Evolutionary conservation across 352 stramenopile species (phyloP), one percentile per base, ranked within the genome.

Genomic region (Bremia lactucae): DNA sequence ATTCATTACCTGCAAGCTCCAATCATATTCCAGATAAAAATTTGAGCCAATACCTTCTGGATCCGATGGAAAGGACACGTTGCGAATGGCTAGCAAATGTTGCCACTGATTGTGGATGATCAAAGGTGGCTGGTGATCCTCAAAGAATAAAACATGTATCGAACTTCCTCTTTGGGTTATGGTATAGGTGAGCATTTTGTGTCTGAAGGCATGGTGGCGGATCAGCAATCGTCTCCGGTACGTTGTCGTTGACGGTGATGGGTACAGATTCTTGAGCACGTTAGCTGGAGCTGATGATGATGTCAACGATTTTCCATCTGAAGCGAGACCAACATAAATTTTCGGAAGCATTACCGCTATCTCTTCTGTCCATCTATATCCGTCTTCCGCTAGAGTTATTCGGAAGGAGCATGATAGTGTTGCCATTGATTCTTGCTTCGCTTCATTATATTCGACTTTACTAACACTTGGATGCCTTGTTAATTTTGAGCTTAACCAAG

Each of bases 21-120:
- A 91, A 41, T 91, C 79, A 41, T 87, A 91, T 37, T 84, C 74
- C 46, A 91, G 62, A 18, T 75, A 77, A 41, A 70, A 68, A 0
- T 72, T 42, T 4, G 60, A 59, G 9, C 65, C 72, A 28, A 89
- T 46, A 6, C 57, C 59, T 38, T 87, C 72, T 10, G 73, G 68
- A 20, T 67, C 62, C 13, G 66, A 73, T 22, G 52, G 33, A 14
- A 55, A 61, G 20, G 62, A 58, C 28, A 82, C 31, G n/a, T 66
- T 66, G 33, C 68, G 53, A 7, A 90, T 65, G 6, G 61, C 72
- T 9, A 91, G 18, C 8, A 48, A 31, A 11, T 68, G 52, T 24
- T 63, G 43, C 67, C 75, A 85, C 29, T 79, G 46, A 24, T 91
- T 91, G 26, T 80, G 60, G 28, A 91, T 44, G 7, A 79, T 49